These are phyloP conservation scores for Amaranthus hypochondriacus DNA, from an alignment of 148 eudicot species.

Conservation along the genomic window DNA sequence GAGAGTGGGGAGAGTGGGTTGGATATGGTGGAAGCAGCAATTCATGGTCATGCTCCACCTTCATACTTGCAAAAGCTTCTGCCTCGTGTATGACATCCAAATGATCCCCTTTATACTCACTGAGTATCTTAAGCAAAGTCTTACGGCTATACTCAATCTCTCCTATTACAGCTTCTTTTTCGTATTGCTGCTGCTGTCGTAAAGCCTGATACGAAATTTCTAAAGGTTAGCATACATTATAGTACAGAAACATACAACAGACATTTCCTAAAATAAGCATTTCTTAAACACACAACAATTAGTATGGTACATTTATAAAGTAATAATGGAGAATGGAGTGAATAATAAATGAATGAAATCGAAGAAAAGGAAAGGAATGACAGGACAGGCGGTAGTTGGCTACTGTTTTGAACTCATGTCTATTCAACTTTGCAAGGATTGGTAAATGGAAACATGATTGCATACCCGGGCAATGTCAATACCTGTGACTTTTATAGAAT, in stretches of 20 bases:
- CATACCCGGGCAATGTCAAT: too few relatives aligned
- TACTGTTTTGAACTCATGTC: too few relatives aligned
- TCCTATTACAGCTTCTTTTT: conserved; percentile 67
- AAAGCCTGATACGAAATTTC: conserved; percentile 40
- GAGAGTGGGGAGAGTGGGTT: conserved; percentile 41
- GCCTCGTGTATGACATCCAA: conserved; percentile 76
- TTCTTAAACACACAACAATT: too few relatives aligned
- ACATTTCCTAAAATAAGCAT: neutral
- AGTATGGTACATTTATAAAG: too few relatives aligned
- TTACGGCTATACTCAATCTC: conserved; percentile 77
- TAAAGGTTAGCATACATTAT: conserved; percentile 1
- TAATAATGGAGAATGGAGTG: too few relatives aligned
- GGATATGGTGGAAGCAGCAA: conserved; percentile 81
- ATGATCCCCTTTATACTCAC: conserved; percentile 73
- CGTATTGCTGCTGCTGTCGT: conserved; percentile 86
- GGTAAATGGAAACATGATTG: too few relatives aligned
- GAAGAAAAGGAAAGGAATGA: too few relatives aligned
- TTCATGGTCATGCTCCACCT: conserved; percentile 61
- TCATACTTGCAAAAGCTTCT: conserved; percentile 66
- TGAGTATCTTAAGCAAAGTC: conserved; percentile 65
- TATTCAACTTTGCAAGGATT: too few relatives aligned
- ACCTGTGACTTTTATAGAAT: too few relatives aligned
- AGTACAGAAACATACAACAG: neutral
- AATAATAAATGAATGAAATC: too few relatives aligned
- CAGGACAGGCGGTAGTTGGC: too few relatives aligned